Base-by-base conservation (phyloP, 805 yeast species). In the Candida golubevii region DNA sequence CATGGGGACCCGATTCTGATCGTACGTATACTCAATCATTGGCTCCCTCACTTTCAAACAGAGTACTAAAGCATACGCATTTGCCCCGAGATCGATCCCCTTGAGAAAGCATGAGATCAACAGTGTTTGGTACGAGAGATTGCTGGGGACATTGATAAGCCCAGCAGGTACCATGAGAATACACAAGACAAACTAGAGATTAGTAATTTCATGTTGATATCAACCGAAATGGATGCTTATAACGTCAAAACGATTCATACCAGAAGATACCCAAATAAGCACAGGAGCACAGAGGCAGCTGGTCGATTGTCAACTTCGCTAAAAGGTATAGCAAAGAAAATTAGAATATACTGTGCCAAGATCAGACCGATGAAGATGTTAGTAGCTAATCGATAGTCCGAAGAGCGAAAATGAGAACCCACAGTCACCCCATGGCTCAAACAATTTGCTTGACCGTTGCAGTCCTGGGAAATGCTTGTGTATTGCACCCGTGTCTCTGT, bases 231-330 rank as follows among this genome's bases (percentile, higher is more conserved):
- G 23, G 23, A 18, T 18, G 5, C 23, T 18, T 5, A 18, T 5
- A 3, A 18, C 5, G 23, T 18, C 23, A 18, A 5, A 18, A 18
- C 23, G 23, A 47, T 39, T 8, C 60, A 51, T 35, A 52, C 51
- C 46, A 46, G 45, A 13, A 53, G 37, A 45, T 54, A 55, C 15
- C 49, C 40, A 33, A 51, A 41, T 12, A 60, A 52, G 26, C 49
- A 42, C 41, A 47, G 39, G 7, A 61, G 42, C 8, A 65, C 47
- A 8, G 56, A 45, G 1, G 63, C 45, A 1, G 57, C 27, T 0
- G 73, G 73, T 9, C 73, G 49, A 36, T 64, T 56, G 29, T 58
- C 61, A 2, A 69, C 61, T 13, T 56, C 56, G 14, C 66, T 69
- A 41, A 64, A 64, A 1, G 74, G 72, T 11, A 65, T 63, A 10